Base-by-base conservation (phyloP, 805 yeast species). In the Lachancea thermotolerans region DNA sequence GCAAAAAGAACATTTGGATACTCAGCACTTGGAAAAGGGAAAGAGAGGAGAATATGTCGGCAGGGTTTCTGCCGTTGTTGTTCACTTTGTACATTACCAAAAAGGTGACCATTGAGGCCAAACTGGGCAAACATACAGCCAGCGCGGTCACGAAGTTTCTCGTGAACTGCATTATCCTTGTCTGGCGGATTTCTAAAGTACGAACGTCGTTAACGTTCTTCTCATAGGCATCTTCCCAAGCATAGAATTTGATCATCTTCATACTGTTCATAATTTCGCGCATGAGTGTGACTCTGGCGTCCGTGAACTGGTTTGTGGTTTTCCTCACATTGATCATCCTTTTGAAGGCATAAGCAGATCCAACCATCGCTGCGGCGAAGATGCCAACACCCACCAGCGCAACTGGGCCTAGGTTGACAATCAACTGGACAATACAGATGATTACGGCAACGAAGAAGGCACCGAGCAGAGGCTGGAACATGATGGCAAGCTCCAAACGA, bases 221-320 rank as follows among this genome's bases (percentile, higher is more conserved):
- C 44, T 72, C 72, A 60, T 87, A 90, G 0, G 96, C 89, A 29
- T 71, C 72, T 65, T 90, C 97, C 96, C 96, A 90, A 1, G 95
- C 85, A 61, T 89, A 90, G 61, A 76, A 85, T 67, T 90, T 90
- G 62, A 90, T 85, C 69, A 83, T 75, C 58, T 85, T 86, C 73
- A 90, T 77, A 52, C 84, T 79, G 57, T 76, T 79, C 51, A 90
- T 70, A 27, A 88, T 77, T 62, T 90, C 98, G 52, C 85, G 82
- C 62, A 88, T 80, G 40, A 78, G 71, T 39, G 79, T 73, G 17
- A 90, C 87, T 57, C 98, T 79, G 16, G 69, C 64, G 62, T 90
- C 98, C 2, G 96, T 90, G 55, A 68, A 76, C 2, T 65, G 66
- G 46, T 78, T 79, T 9, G 86, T 81, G n/a, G 62, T 60, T 21